A percentile compares a stretch with the other conserved stretches of the same genome.
These are phyloP conservation scores for Pelargonium cotyledonis DNA, from an alignment of 441 rosid genomes.

Conservation along the genomic window DNA sequence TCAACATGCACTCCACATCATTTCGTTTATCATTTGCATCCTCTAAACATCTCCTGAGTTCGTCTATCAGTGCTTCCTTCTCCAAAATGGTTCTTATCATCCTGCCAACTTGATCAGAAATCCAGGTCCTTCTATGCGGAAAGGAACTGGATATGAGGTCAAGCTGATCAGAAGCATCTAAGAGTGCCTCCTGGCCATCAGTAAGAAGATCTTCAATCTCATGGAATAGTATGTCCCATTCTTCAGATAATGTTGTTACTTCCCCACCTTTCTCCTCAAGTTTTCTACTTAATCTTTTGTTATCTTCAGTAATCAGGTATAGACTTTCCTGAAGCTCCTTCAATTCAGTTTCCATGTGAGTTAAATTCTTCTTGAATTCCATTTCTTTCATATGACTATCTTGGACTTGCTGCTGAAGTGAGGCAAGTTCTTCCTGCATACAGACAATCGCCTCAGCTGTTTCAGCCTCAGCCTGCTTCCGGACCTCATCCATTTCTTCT, in stretches of 20 bases:
- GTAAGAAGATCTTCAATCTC: constrained; percentile 75
- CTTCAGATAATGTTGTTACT: constrained; percentile 47
- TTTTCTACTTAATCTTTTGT: constrained; percentile 43
- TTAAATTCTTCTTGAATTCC: constrained; percentile 36
- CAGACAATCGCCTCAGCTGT: constrained; percentile 91
- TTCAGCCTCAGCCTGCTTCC: constrained; percentile 89
- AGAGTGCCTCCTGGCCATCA: constrained; percentile 64
- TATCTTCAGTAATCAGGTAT: constrained; percentile 44
- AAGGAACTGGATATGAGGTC: constrained; percentile 61
- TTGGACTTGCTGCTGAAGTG: constrained; percentile 74
- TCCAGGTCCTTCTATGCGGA: constrained; percentile 80
- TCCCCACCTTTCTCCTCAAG: constrained; percentile 60
- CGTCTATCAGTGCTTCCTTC: constrained; percentile 70
- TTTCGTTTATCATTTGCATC: constrained; percentile 63
- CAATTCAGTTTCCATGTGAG: constrained; percentile 47
- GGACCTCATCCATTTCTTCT: constrained; percentile 70
- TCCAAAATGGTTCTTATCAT: constrained; percentile 59
- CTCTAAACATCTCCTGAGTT: constrained; percentile 76
- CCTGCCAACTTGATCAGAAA: constrained; percentile 78
- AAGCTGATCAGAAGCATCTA: constrained; percentile 68
- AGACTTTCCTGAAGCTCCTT: constrained; percentile 53
- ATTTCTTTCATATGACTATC: constrained; percentile 67
- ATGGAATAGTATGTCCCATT: constrained; percentile 68
- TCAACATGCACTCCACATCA: constrained; percentile 79
- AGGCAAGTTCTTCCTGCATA: constrained; percentile 85